These are phyloP conservation scores for Sporothrix brunneoviolacea DNA, from an alignment of 2,329 filamentous ascomycete species.

Conservation along the genomic window DNA sequence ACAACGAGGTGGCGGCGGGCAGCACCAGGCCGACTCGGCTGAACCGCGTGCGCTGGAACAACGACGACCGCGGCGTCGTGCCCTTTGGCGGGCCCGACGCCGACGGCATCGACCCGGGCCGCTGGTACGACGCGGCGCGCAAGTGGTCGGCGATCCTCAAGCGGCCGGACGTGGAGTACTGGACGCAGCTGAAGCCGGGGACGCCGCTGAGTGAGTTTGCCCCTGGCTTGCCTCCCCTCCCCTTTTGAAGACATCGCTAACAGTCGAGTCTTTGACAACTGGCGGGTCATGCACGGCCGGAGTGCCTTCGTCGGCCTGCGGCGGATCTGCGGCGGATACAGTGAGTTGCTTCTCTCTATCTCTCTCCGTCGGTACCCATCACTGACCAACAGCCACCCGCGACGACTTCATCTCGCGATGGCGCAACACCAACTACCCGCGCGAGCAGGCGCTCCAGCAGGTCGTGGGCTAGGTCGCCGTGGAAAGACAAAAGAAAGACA, in stretches of 20 bases:
- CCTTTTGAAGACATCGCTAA: not conserved
- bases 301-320: slow-evolving; percentile 75
- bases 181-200: slow-evolving; percentile 76
- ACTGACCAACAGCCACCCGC: slow-evolving; percentile 53
- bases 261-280: slow-evolving; percentile 80
- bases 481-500: not conserved
- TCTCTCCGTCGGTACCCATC: not conserved
- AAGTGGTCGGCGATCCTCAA: slow-evolving; percentile 67
- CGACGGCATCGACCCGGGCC: slow-evolving; percentile 34
- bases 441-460: slow-evolving; percentile 35
- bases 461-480: slow-evolving; percentile 26
- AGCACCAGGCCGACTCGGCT: slow-evolving; percentile 20
- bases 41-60: slow-evolving; percentile 81
- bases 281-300: slow-evolving; percentile 85
- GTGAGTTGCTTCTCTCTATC: slow-evolving; percentile 44
- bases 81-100: slow-evolving; percentile 39
- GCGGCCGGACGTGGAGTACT: slow-evolving; percentile 60
- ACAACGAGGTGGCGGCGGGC: slow-evolving; percentile 5
- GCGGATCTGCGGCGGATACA: slow-evolving; percentile 86
- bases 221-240: not conserved
- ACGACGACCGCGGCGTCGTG: slow-evolving; percentile 72
- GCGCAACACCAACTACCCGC: slow-evolving; percentile 60
- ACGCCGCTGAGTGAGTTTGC: slow-evolving; percentile 59
- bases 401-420: slow-evolving; percentile 77
- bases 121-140: slow-evolving; percentile 76